Conservation (phyloP, 1,284 basidiomycete species). For the Trichosporon asahii region DNA sequence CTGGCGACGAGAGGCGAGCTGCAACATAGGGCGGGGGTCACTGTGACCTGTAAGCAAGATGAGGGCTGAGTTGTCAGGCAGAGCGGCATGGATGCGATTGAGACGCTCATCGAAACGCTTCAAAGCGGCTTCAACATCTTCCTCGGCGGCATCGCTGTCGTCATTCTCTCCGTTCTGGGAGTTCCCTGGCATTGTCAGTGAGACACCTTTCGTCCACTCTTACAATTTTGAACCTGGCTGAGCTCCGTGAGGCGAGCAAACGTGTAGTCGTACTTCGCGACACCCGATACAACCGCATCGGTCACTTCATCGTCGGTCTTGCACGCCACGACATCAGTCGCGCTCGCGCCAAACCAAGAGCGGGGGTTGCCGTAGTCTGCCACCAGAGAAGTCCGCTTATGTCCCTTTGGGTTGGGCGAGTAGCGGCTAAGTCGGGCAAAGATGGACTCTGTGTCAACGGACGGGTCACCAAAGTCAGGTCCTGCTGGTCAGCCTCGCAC, state of each 20-base stretch:
- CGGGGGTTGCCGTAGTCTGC: constrained; percentile 79
- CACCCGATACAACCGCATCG: constrained; percentile 60
- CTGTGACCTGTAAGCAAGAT: constrained; percentile 81
- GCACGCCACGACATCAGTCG: constrained; percentile 68
- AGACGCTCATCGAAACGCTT: constrained; percentile 62
- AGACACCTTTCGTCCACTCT: constrained; percentile 39
- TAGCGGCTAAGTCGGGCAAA: constrained; percentile 73
- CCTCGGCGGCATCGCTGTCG: constrained; percentile 8
- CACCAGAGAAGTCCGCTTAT: constrained; percentile 61
- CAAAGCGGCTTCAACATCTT: constrained; percentile 33
- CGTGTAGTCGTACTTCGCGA: constrained; percentile 69
- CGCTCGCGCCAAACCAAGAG: constrained; percentile 76
- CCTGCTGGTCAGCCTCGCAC: constrained; percentile 49
- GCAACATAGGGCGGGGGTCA: constrained; percentile 73
- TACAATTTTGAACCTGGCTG: constrained; percentile 72
- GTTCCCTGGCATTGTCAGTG: constrained; percentile 18
- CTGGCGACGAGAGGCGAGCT: constrained; percentile 64
- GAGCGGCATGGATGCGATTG: constrained; percentile 60
- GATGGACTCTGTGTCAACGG: constrained; percentile 74
- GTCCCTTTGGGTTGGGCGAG: constrained; percentile 28
- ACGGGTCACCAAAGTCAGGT: constrained; percentile 74
- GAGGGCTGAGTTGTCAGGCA: constrained; percentile 74
- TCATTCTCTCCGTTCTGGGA: neutral
- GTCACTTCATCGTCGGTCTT: constrained; percentile 68
- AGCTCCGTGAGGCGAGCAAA: constrained; percentile 77